These are phyloP conservation scores for Smittium culicis DNA, from an alignment of 371 early-diverging fungal genomes.

Conservation along the genomic window DNA sequence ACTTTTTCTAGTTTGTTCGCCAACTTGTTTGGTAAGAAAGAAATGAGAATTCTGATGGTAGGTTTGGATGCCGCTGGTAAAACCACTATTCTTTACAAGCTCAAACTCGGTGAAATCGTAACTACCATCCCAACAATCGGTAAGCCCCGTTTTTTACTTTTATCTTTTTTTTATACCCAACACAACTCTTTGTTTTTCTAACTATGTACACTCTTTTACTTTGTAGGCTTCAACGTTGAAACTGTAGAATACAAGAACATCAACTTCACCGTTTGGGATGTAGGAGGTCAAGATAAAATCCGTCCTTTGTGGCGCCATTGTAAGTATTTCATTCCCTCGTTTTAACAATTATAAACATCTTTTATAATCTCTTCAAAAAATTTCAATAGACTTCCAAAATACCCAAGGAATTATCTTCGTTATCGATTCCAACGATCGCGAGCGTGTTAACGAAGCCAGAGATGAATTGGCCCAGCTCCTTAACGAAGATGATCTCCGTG, in stretches of 20 bases:
- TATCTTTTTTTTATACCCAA: background rate
- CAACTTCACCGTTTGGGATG: constrained; percentile 94
- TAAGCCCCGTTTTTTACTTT: constrained; percentile 17
- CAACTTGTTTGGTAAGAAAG: constrained; percentile 60
- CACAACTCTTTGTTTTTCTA: background rate
- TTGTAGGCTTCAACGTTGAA: constrained; percentile 86
- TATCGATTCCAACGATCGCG: constrained; percentile 85
- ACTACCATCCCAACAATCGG: constrained; percentile 97
- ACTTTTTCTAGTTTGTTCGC: constrained; percentile 39
- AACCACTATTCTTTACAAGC: constrained; percentile 64
- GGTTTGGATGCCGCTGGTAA: constrained; percentile 91
- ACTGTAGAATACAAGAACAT: constrained; percentile 95
- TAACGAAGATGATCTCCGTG: constrained; percentile 74
- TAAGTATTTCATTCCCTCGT: constrained; percentile 38
- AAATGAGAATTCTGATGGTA: constrained; percentile 80
- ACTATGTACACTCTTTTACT: background rate
- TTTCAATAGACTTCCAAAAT: constrained; percentile 53
- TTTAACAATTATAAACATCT: constrained; percentile 4
- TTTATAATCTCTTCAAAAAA: constrained; percentile 23
- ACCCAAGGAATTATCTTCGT: constrained; percentile 90
- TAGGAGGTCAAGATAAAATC: constrained; percentile 95
- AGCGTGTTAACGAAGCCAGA: constrained; percentile 76
- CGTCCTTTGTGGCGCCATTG: constrained; percentile 82
- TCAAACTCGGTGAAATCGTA: constrained; percentile 93
- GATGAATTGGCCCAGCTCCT: constrained; percentile 78